Percentiles rank a stretch among this genome's conserved stretches.
Evolutionary conservation across 441 rosid species (phyloP).

Genomic region (Corymbia citriodora): DNA sequence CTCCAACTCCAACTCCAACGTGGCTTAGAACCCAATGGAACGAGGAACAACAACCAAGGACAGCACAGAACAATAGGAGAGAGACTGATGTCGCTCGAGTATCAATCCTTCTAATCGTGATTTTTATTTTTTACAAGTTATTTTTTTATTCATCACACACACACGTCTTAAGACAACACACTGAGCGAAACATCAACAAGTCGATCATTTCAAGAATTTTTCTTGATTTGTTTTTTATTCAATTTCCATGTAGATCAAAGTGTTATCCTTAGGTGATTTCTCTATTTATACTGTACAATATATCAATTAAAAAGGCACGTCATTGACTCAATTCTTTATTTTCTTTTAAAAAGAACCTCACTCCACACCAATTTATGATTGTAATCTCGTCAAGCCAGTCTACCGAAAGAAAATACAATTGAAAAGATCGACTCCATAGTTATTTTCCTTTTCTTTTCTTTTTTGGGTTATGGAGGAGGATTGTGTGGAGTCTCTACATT

Average conservation of each 20-base stretch:
- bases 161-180: background rate
- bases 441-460: background rate
- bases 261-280: background rate
- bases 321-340: background rate
- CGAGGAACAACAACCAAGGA: background rate
- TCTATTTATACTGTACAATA: background rate
- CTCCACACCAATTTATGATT: background rate
- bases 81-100: background rate
- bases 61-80: background rate
- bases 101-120: background rate
- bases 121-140: background rate
- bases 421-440: background rate
- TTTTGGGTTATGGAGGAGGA: background rate
- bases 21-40: background rate
- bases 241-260: background rate
- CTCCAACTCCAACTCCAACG: background rate
- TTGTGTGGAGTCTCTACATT: background rate
- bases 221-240: background rate
- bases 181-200: background rate
- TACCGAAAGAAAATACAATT: background rate
- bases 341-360: background rate
- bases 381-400: background rate
- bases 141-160: background rate
- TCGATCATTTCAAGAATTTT: background rate
- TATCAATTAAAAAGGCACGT: rapidly evolving